Conservation (phyloP, 345 rosid species). For the Cardamine resedifolia region DNA sequence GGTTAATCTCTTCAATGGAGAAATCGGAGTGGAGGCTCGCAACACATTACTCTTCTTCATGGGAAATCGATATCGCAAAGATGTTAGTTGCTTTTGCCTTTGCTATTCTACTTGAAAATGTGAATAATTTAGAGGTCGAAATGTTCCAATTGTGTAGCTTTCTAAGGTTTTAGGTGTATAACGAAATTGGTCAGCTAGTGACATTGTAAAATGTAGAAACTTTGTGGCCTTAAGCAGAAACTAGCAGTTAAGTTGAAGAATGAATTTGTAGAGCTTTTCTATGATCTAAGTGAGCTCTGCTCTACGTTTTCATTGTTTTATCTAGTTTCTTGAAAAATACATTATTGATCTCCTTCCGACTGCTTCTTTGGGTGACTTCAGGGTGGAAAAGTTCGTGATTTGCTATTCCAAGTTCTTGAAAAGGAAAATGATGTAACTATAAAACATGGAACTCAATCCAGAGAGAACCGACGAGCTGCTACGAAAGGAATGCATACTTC, state of each 20-base stretch:
- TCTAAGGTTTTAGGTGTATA: background rate
- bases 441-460: constrained; percentile 93
- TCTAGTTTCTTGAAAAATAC: background rate
- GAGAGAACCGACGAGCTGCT: constrained; percentile 95
- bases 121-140: background rate
- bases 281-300: constrained; percentile 4
- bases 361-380: constrained; percentile 30
- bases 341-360: constrained; percentile 11
- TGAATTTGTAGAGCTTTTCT: background rate
- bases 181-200: background rate
- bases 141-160: background rate
- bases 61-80: constrained; percentile 96
- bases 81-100: constrained; percentile 45
- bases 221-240: constrained; percentile 7
- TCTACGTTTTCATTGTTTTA: background rate
- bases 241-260: constrained; percentile 4
- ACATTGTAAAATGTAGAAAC: background rate
- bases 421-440: constrained; percentile 71
- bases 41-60: constrained; percentile 85
- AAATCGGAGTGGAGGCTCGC: constrained; percentile 57
- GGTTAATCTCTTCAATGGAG: constrained; percentile 68
- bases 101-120: background rate
- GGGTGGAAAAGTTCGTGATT: constrained; percentile 97
- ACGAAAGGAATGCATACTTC: constrained; percentile 92
- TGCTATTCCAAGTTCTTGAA: constrained; percentile 86